These are phyloP conservation scores for Thermoascus crustaceus DNA, from an alignment of 2,329 filamentous ascomycete species.

Conservation along the genomic window DNA sequence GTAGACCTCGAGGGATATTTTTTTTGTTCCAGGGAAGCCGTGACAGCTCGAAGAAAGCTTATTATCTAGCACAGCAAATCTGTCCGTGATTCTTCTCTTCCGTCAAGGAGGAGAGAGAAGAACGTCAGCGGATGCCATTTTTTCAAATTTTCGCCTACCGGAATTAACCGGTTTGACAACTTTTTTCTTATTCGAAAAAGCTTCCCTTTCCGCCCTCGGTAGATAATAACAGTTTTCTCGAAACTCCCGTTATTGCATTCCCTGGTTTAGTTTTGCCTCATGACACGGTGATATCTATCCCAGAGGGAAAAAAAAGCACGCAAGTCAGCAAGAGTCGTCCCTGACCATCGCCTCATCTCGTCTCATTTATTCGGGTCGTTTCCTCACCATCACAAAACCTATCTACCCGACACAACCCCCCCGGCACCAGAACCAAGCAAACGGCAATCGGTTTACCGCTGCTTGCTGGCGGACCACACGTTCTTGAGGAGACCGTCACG, in stretches of 20 bases:
- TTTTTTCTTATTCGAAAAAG: conserved; percentile 9
- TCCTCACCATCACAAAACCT: not conserved
- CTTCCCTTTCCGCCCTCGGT: conserved; percentile 4
- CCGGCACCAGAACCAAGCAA: conserved; percentile 9
- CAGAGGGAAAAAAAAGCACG: conserved; percentile 3
- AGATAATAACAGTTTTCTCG: conserved; percentile 1
- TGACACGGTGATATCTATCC: conserved; percentile 12
- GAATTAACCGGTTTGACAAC: not conserved
- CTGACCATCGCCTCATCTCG: not conserved
- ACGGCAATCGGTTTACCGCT: conserved; percentile 36
- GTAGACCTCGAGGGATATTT: conserved; percentile 10
- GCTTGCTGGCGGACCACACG: conserved; percentile 89
- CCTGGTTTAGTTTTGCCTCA: conserved; percentile 1
- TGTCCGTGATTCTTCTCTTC: not conserved
- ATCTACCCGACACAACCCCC: conserved; percentile 8
- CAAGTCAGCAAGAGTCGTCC: too few species aligned
- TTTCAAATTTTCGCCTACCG: too few species aligned
- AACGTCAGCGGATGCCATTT: not conserved
- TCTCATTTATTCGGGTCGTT: too few species aligned
- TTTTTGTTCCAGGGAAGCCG: conserved; percentile 3
- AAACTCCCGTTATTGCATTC: not conserved
- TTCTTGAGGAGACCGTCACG: conserved; percentile 93
- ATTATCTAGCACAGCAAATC: conserved; percentile 2
- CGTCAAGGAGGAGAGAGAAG: conserved; percentile 1
- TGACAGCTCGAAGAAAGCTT: not conserved